Conservation (phyloP, 1,284 basidiomycete species). For the Pisolithus thermaeus region DNA sequence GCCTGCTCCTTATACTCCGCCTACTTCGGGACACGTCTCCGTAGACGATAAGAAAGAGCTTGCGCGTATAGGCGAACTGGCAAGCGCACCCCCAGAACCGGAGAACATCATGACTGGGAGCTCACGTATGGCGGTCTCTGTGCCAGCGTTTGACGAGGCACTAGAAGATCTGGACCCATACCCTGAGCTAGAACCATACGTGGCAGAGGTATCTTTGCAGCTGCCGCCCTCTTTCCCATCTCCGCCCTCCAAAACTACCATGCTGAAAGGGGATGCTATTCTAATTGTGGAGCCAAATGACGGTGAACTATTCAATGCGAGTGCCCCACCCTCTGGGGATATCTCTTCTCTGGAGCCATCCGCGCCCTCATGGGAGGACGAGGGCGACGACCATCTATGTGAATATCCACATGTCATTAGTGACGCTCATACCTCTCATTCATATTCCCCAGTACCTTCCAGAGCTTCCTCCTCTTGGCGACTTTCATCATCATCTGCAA, state of each 20-base stretch:
- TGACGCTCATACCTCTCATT: neutral
- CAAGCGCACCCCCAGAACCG: conserved; percentile 44
- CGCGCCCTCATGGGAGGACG: conserved; percentile 33
- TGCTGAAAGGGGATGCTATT: conserved; percentile 27
- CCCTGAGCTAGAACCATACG: conserved; percentile 4
- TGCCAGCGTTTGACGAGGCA: conserved; percentile 26
- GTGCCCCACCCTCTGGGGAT: conserved; percentile 24
- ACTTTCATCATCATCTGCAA: neutral
- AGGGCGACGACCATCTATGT: neutral
- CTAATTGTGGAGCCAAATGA: conserved; percentile 34
- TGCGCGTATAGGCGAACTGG: conserved; percentile 48
- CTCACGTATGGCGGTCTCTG: conserved; percentile 13
- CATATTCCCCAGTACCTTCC: neutral
- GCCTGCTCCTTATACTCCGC: conserved; percentile 19
- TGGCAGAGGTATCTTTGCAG: neutral
- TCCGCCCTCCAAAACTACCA: conserved; percentile 37
- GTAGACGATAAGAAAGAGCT: conserved; percentile 68
- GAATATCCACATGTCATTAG: neutral
- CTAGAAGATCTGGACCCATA: conserved; percentile 15
- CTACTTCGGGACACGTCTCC: conserved; percentile 57
- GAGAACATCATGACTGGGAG: neutral
- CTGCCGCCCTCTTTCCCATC: conserved; percentile 28
- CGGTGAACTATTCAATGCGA: conserved; percentile 28
- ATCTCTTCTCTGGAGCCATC: conserved; percentile 25
- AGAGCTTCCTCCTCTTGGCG: neutral